Evolutionary conservation across 352 stramenopile genomes (phyloP), one percentile per base, ranked within the genome.

Genomic region (Phytophthora macrochlamydospora): DNA sequence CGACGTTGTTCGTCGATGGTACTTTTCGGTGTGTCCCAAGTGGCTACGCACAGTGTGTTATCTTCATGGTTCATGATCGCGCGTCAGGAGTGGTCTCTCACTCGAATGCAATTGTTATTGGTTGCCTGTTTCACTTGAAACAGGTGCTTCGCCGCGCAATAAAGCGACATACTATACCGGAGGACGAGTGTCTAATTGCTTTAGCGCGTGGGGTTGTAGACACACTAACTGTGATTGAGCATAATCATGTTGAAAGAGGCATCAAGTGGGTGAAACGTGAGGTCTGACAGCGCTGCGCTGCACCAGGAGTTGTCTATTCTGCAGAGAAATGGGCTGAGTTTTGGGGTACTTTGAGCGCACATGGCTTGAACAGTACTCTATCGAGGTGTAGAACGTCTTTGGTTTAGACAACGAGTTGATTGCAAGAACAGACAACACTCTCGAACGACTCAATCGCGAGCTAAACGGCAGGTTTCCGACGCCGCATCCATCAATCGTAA

Each of bases 41-140:
- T 24, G n/a, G 37, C 7, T 43, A 43, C 37, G 37, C 7, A 12
- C 37, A 43, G 12, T 43, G 37, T 12, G 37, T 43, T 12, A 12
- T 43, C 7, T 43, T 43, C 37, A 43, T 43, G 37, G 37, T 43
- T 70, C 2, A 54, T 70, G 33, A 35, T 59, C 9, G 46, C 62
- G 2, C 13, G 65, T 1, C 51, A 56, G 48, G 42, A 12, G 2
- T 56, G 56, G 55, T 65, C 60, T 8, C 37, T 24, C 18, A 24
- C 18, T 24, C 55, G 2, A 54, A 49, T 12, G 33, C 42, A n/a
- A 28, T 56, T 14, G 13, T 64, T 9, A 4, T 61, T 9, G 38
- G 62, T 0, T 70, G 55, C 37, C 9, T 70, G 35, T 70, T 59
- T 51, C 56, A 70, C 51, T 18, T 65, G 46, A 70, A 70, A 37